Evolutionary conservation across 2,329 filamentous ascomycete genomes (phyloP), one percentile per base, ranked within the genome.

Genomic region (Whalleya microplaca): DNA sequence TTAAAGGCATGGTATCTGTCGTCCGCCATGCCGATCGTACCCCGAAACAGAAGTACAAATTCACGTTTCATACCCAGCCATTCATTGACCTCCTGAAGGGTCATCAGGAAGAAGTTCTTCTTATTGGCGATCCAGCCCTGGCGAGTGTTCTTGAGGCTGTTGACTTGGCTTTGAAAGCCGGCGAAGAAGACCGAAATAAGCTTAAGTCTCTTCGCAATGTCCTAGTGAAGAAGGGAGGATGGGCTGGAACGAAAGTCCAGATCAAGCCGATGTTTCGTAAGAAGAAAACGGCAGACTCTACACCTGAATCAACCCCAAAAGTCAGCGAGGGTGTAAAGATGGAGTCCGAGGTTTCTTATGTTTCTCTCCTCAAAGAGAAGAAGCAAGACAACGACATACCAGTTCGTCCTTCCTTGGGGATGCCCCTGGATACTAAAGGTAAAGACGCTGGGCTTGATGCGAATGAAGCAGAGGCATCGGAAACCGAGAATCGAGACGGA

Each of bases 181-280:
- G 89, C 0, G 79, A 92, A 19, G 95, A 99, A 72, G 96, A 99
- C 68, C 82, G 82, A 47, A 86, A 84, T 48, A 99, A 99, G 75
- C 85, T 99, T n/a, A 88, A 86, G 62, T 81, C 91, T 42, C 81
- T 99, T 48, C 88, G 90, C 56, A 94, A 94, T 61, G 94, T 96
- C 5, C 78, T 99, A 6, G 87, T 91, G 42, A 96, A 95, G 76
- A 99, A 99, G 73, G 92, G 93, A 1, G 87, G 87, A 19, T 97
- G 94, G 90, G 88, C 92, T 3, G 95, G 95, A 0, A 99, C 95
- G 1, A 99, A 99, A 73, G 92, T 99, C 2, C 95, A 99, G 74
- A 98, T 99, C 72, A 99, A 99, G 74, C 95, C 95, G 9, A 96
- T 99, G 92, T 99, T 99, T 74, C 87, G 93, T 49, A 96, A 94